Conservation (phyloP, 225 moss, liverwort and hornwort genomes). For the Rhytidiadelphus loreus region DNA sequence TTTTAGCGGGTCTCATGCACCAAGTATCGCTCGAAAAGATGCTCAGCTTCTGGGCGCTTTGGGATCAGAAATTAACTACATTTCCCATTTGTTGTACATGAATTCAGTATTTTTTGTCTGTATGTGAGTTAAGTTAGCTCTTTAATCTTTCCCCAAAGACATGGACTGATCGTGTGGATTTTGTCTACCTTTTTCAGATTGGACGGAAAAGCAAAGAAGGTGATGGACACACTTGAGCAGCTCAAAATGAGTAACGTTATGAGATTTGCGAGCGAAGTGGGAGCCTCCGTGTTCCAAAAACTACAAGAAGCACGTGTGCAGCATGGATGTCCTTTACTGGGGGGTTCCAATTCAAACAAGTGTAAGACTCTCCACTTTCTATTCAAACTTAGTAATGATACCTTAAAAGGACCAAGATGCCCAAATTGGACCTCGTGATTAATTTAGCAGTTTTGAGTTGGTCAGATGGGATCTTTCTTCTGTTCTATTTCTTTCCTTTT, state of each 20-base stretch:
- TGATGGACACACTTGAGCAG: constrained; percentile 17
- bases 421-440: neutral
- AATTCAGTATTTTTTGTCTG: neutral
- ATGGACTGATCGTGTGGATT: neutral
- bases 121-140: neutral
- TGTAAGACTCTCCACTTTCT: neutral
- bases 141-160: neutral
- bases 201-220: constrained; percentile 17
- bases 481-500: neutral
- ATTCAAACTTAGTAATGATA: neutral
- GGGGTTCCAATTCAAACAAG: neutral
- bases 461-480: neutral
- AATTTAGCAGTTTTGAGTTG: neutral
- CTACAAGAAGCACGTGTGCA: constrained; percentile 12
- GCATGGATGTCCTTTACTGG: constrained; percentile 10
- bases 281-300: constrained; percentile 16
- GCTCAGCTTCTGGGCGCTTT: neutral
- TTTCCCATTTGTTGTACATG: neutral
- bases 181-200: constrained; percentile 1
- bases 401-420: neutral
- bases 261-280: constrained; percentile 16
- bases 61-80: neutral
- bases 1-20: neutral
- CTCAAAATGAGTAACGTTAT: constrained; percentile 2
- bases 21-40: neutral